A percentile compares a stretch with the other conserved stretches of the same genome.
Conservation (phyloP, 2,329 filamentous ascomycete genomes). For the Apiospora marii region DNA sequence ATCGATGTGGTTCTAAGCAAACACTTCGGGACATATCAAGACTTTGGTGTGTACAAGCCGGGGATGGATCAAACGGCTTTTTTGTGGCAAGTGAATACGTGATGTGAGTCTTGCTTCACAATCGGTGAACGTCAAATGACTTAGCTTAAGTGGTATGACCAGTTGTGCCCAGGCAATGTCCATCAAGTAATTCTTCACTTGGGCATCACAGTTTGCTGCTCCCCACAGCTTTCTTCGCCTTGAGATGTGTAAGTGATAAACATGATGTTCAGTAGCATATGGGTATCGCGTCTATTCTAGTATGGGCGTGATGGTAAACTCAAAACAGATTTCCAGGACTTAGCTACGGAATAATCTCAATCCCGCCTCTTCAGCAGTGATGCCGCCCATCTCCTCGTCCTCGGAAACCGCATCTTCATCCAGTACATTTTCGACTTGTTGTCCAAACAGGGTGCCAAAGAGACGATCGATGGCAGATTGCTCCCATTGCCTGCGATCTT, state of each 20-base stretch:
- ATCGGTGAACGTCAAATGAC: neutral
- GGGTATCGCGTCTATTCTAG: conserved; percentile 21
- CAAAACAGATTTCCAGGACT: neutral
- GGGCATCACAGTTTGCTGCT: neutral
- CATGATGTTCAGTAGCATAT: neutral
- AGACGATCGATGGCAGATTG: conserved; percentile 79
- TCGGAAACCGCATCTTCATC: conserved; percentile 51
- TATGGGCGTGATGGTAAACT: conserved; percentile 10
- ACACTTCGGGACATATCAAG: neutral
- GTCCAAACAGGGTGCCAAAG: conserved; percentile 78
- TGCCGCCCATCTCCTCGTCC: conserved; percentile 58
- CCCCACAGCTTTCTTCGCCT: neutral
- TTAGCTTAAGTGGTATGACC: neutral
- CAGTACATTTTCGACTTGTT: conserved; percentile 72
- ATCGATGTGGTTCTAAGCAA: neutral
- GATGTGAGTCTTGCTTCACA: neutral
- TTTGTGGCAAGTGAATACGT: conserved; percentile 3
- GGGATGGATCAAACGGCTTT: neutral
- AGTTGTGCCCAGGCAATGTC: neutral
- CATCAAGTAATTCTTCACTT: neutral
- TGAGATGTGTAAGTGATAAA: neutral
- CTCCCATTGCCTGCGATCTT: conserved; percentile 83
- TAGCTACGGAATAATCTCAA: conserved; percentile 60
- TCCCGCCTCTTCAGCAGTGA: conserved; percentile 60
- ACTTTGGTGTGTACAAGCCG: neutral